Percentiles rank a stretch among this genome's conserved stretches.
phyloP scores from a whole-genome alignment of 257 asterid species.

The Ballota nigra region DNA sequence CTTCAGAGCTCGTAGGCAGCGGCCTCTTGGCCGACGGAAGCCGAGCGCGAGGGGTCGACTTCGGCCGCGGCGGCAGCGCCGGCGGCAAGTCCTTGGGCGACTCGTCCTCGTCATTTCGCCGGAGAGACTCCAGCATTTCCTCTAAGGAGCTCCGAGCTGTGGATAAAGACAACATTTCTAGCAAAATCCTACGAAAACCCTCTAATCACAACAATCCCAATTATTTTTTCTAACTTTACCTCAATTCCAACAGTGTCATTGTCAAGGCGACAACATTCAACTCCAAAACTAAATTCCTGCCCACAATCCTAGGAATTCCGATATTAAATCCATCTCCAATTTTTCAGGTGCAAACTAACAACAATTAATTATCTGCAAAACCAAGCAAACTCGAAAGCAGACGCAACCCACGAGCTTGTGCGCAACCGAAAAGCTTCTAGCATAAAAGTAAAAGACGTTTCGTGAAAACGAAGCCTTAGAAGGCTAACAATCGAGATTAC shows the following conservation, averaged over 20 bases:
- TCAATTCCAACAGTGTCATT: conserved; percentile 10
- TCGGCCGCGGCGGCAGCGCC: conserved; percentile 79
- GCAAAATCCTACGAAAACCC: conserved; percentile 17
- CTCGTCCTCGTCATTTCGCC: conserved; percentile 53
- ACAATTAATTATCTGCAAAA: conserved; percentile 4
- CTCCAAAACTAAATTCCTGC: conserved; percentile 3
- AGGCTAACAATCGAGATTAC: not conserved
- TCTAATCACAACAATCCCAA: conserved; percentile 12
- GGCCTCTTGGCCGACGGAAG: conserved; percentile 63
- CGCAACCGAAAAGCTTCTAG: conserved; percentile 30
- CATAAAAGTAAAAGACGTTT: conserved; percentile 10
- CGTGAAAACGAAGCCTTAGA: conserved; percentile 21
- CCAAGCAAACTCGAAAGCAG: conserved; percentile 25
- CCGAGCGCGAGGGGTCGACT: conserved; percentile 55
- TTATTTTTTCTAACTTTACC: not conserved
- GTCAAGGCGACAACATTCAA: not conserved
- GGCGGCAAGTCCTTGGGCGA: conserved; percentile 72
- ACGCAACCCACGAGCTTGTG: conserved; percentile 25
- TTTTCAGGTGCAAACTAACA: conserved; percentile 10
- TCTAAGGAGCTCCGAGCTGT: conserved; percentile 78
- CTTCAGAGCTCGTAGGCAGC: conserved; percentile 38
- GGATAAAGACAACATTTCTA: conserved; percentile 52
- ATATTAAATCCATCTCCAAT: conserved; percentile 9
- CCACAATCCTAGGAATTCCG: not conserved
- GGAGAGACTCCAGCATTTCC: conserved; percentile 87